Evolutionary conservation across 305 asterid genomes (phyloP).

Genomic region (Plantago coronopus): DNA sequence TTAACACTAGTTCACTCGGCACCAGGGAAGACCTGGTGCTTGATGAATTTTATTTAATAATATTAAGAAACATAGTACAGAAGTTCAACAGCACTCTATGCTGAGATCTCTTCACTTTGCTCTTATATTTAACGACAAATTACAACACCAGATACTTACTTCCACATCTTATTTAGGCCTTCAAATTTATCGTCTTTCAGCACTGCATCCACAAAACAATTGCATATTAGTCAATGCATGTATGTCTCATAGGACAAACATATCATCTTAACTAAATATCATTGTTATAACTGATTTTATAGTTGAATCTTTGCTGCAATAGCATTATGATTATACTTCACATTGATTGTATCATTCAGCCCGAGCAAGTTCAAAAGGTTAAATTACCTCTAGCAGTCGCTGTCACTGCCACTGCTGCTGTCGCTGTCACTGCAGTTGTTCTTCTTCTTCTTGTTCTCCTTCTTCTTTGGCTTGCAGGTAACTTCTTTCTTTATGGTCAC

Average conservation of each 20-base stretch:
- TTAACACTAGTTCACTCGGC: not conserved
- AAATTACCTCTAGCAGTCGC: not conserved
- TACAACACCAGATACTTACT: not conserved
- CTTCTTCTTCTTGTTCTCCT: conserved; percentile 7
- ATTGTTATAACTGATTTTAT: too few relatives aligned
- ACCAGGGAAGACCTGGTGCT: not conserved
- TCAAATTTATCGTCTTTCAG: not conserved
- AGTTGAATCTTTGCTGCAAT: too few relatives aligned
- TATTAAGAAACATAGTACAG: not conserved
- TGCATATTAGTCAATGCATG: not conserved
- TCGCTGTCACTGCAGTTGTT: not conserved
- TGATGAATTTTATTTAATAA: not conserved
- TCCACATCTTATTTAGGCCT: not conserved
- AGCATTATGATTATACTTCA: too few relatives aligned
- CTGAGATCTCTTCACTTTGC: not conserved
- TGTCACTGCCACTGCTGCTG: conserved; percentile 7
- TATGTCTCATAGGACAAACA: too few relatives aligned
- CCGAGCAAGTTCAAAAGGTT: not conserved
- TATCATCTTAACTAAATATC: too few relatives aligned
- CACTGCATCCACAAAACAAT: not conserved
- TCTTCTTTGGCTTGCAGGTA: conserved; percentile 1
- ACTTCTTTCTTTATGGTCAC: not conserved
- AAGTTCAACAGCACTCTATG: conserved; percentile 2
- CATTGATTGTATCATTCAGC: too few relatives aligned
- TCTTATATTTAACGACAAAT: not conserved